Base-by-base conservation (phyloP, 2,329 filamentous ascomycete species). In the Elsinoe perseae region DNA sequence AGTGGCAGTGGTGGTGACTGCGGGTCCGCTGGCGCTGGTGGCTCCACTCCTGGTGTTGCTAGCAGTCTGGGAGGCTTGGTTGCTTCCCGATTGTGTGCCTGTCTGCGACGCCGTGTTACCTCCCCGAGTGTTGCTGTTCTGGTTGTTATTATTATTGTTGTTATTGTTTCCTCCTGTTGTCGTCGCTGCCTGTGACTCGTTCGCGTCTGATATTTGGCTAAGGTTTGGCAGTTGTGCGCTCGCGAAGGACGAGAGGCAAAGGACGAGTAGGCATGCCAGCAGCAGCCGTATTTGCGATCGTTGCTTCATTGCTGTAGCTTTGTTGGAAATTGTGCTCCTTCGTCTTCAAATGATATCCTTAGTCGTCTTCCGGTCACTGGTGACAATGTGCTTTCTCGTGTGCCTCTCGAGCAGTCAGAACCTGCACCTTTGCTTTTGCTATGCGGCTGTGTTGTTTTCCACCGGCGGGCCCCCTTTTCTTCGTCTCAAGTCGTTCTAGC, bases 1-100 rank as follows among this genome's bases (percentile, higher is more conserved):
- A 14, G 68, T 65, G 20, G 62, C 63, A 5, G 65, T 65, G 6
- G 62, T 62, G 10, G 62, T 62, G 10, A 14, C 10, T 5, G 3
- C 32, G 65, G 62, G 12, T 63, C 58, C 27, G 67, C 60, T 27
- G 54, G 56, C 18, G 59, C 54, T 28, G 61, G 32, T 36, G 32
- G 32, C 18, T 7, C 40, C 20, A 18, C 25, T 48, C 6, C 18
- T 46, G 7, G 30, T 30, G 14, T 6, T 10, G 14, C 30, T 44
- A 14, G 53, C 40, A 23, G 34, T 59, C 57, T 54, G 61, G 55
- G 36, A 34, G 8, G 53, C 7, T 27, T 54, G 34, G 10, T 14
- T 43, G 34, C 43, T 54, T 6, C 32, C 7, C 60, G 50, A 43
- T 60, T 55, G 34, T 55, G 46, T 48, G 40, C 48, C 48, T 10